Conservation (phyloP, 768 basidiomycete genomes). For the Russula compacta region DNA sequence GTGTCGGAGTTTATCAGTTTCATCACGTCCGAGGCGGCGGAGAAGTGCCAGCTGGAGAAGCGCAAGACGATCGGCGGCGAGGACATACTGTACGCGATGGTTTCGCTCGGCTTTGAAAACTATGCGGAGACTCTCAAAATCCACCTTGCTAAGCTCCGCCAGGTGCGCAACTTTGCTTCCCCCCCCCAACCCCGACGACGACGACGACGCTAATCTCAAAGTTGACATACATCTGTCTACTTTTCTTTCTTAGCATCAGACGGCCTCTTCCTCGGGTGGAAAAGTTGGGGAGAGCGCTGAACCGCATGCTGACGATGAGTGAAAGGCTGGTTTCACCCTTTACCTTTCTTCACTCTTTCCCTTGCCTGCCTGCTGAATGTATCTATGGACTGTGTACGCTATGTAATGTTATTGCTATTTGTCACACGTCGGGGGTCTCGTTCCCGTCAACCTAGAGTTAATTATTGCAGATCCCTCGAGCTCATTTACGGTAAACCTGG, state of each 20-base stretch:
- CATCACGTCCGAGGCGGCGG: constrained; percentile 94
- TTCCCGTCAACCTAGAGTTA: neutral
- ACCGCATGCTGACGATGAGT: constrained; percentile 14
- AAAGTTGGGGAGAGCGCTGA: constrained; percentile 13
- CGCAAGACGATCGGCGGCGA: constrained; percentile 97
- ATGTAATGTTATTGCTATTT: constrained; percentile 19
- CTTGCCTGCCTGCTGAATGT: neutral
- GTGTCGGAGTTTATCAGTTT: constrained; percentile 98
- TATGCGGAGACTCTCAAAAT: constrained; percentile 90
- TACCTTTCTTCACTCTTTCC: neutral
- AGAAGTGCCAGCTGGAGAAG: constrained; percentile 91
- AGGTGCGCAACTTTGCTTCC: constrained; percentile 36
- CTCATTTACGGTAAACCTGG: too few species aligned
- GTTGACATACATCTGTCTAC: neutral
- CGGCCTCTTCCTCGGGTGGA: constrained; percentile 15
- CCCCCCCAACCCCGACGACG: neutral
- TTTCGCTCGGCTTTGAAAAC: constrained; percentile 85
- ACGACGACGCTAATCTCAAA: too few species aligned
- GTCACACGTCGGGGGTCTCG: neutral
- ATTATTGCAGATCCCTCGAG: neutral
- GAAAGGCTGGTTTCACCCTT: neutral
- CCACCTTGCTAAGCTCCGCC: constrained; percentile 81
- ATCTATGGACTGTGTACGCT: constrained; percentile 14
- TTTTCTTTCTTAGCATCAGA: constrained; percentile 17
- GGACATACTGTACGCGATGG: constrained; percentile 95